These are phyloP conservation scores for Tilletia caries DNA, from an alignment of 1,284 basidiomycete genomes.

Conservation along the genomic window DNA sequence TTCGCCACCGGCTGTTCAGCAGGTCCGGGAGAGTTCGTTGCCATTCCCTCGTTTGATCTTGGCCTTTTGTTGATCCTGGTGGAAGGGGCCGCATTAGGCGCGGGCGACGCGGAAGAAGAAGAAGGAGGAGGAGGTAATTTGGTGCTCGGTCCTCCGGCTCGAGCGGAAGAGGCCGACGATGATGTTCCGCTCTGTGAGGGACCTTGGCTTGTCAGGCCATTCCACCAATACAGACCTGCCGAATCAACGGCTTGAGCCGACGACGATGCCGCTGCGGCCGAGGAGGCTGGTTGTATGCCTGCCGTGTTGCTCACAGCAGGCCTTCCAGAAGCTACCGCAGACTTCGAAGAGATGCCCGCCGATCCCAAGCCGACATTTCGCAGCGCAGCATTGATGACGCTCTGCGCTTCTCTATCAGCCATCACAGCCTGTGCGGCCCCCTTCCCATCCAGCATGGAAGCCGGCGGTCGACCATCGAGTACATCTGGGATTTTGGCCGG, in stretches of 20 bases:
- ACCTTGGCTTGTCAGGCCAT: background rate
- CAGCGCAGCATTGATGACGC: background rate
- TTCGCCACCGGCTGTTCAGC: too few species aligned
- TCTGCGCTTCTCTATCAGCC: background rate
- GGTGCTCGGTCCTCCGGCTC: too few species aligned
- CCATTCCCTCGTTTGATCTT: too few species aligned
- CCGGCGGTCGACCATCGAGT: background rate
- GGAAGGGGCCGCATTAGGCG: too few species aligned
- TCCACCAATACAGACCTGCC: background rate
- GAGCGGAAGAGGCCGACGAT: too few species aligned
- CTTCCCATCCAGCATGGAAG: background rate
- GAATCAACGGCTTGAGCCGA: background rate
- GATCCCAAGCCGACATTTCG: background rate
- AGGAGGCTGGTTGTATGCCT: background rate
- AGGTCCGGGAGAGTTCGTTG: too few species aligned
- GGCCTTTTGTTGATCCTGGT: too few species aligned
- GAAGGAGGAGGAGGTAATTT: too few species aligned
- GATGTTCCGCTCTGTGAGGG: too few species aligned
- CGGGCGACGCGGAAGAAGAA: too few species aligned
- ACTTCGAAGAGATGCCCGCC: background rate
- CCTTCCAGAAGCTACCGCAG: background rate
- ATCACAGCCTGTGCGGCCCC: background rate
- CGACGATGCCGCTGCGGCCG: background rate
- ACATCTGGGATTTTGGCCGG: background rate
- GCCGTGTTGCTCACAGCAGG: background rate